Percentiles rank a stretch among this genome's conserved stretches.
Conservation (phyloP, 179 eudicot genomes). For the Gypsophila paniculata region DNA sequence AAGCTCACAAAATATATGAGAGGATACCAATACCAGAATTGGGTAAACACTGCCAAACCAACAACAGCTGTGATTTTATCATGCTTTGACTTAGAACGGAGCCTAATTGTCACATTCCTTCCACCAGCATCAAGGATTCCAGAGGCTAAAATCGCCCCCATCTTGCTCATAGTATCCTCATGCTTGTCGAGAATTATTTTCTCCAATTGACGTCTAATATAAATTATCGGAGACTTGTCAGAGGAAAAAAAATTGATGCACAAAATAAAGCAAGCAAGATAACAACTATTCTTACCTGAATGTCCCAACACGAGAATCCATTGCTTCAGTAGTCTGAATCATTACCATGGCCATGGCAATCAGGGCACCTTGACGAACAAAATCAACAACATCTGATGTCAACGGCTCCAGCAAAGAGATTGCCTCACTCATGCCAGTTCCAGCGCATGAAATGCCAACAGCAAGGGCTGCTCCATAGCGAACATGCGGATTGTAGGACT, state of each 20-base stretch:
- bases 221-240: too few species aligned
- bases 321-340: conserved; percentile 89
- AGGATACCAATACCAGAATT: conserved; percentile 99
- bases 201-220: conserved; percentile 90
- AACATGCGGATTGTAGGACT: conserved; percentile 97
- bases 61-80: conserved; percentile 92
- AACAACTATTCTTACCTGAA: conserved; percentile 52
- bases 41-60: conserved; percentile 94
- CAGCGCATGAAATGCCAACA: conserved; percentile 97
- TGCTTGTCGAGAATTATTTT: conserved; percentile 93
- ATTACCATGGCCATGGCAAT: conserved; percentile 99
- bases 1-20: conserved; percentile 87
- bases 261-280: neutral
- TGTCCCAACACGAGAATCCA: conserved; percentile 93
- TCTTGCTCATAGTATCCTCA: conserved; percentile 98
- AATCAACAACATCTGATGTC: conserved; percentile 93
- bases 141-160: conserved; percentile 96
- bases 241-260: too few species aligned
- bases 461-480: conserved; percentile 99
- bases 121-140: conserved; percentile 99
- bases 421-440: conserved; percentile 91
- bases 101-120: conserved; percentile 84
- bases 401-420: conserved; percentile 90
- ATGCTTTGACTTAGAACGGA: conserved; percentile 87
- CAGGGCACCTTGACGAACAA: conserved; percentile 97